phyloP scores from a whole-genome alignment of 2,329 filamentous ascomycete species.

The Talaromyces sp. region DNA sequence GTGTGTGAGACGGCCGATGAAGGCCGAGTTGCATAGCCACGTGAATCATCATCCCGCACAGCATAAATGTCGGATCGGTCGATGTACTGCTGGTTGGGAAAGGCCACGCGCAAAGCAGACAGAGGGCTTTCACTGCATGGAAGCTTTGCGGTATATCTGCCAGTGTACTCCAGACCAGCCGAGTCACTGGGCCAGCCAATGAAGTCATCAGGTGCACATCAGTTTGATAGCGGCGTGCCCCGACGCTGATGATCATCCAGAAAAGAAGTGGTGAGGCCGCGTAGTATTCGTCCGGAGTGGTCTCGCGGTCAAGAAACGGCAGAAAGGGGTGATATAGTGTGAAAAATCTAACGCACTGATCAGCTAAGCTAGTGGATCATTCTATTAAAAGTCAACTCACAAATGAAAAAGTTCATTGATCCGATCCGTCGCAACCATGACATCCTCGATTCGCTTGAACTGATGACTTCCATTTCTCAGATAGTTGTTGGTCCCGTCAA shows the following conservation, averaged over 20 bases:
- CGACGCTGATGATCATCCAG: constrained; percentile 61
- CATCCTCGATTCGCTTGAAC: constrained; percentile 48
- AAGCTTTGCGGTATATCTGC: constrained; percentile 58
- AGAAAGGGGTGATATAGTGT: constrained; percentile 59
- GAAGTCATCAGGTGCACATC: constrained; percentile 52
- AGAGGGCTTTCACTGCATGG: constrained; percentile 59
- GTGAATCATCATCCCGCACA: constrained; percentile 62
- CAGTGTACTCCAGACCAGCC: constrained; percentile 58
- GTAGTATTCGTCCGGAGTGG: constrained; percentile 53
- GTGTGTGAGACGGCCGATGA: constrained; percentile 59
- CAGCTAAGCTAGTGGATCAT: neutral
- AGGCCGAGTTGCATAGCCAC: constrained; percentile 63
- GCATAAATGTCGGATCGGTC: constrained; percentile 60
- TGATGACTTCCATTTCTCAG: constrained; percentile 46
- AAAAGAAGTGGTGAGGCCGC: constrained; percentile 59
- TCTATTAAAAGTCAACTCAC: constrained; percentile 21
- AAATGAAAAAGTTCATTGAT: constrained; percentile 41
- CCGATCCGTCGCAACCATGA: constrained; percentile 38
- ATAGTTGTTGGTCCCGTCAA: constrained; percentile 35
- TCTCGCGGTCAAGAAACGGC: constrained; percentile 54
- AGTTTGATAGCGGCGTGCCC: constrained; percentile 53
- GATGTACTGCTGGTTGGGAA: constrained; percentile 59
- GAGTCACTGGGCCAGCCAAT: constrained; percentile 48
- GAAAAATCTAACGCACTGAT: constrained; percentile 53
- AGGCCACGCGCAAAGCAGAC: constrained; percentile 60